A percentile compares a stretch with the other conserved stretches of the same genome.
Conservation (phyloP, 2,329 filamentous ascomycete species). For the Ophiostoma quercus region DNA sequence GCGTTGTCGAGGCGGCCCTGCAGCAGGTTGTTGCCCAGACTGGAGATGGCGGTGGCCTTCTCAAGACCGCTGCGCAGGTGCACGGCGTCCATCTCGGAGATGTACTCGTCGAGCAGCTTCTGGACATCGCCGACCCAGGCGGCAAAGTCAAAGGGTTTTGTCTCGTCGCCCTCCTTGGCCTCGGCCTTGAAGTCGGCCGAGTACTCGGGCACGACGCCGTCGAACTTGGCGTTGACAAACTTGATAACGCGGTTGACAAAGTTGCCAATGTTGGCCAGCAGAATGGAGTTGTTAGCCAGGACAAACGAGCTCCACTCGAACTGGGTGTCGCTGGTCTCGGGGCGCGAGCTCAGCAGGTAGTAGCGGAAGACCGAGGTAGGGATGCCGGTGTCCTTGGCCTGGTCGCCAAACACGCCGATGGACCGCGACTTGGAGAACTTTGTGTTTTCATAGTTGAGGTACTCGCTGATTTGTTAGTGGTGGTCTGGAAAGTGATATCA, state of each 20-base stretch:
- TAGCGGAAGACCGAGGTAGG: slow-evolving; percentile 88
- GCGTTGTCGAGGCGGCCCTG: slow-evolving; percentile 44
- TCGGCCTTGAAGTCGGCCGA: slow-evolving; percentile 43
- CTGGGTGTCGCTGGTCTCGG: slow-evolving; percentile 76
- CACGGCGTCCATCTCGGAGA: slow-evolving; percentile 62
- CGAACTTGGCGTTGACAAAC: slow-evolving; percentile 71
- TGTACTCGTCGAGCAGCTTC: slow-evolving; percentile 59
- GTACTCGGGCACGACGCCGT: slow-evolving; percentile 61
- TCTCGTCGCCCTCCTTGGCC: slow-evolving; percentile 25
- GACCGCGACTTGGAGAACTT: slow-evolving; percentile 92
- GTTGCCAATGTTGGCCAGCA: slow-evolving; percentile 72
- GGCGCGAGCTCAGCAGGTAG: slow-evolving; percentile 79
- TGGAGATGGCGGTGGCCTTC: slow-evolving; percentile 62
- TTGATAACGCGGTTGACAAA: slow-evolving; percentile 70
- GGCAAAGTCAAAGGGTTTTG: slow-evolving; percentile 47
- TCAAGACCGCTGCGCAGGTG: slow-evolving; percentile 63
- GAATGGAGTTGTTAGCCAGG: slow-evolving; percentile 78
- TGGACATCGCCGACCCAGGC: slow-evolving; percentile 60
- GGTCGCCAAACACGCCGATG: slow-evolving; percentile 87
- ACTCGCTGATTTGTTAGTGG: slow-evolving; percentile 46
- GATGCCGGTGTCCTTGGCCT: slow-evolving; percentile 79
- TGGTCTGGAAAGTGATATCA: too few species aligned
- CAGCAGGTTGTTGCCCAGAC: slow-evolving; percentile 46
- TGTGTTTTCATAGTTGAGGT: slow-evolving; percentile 79
- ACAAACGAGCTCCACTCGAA: slow-evolving; percentile 57